Conservation (phyloP, 345 rosid genomes). For the Xanthoceras sorbifolium region DNA sequence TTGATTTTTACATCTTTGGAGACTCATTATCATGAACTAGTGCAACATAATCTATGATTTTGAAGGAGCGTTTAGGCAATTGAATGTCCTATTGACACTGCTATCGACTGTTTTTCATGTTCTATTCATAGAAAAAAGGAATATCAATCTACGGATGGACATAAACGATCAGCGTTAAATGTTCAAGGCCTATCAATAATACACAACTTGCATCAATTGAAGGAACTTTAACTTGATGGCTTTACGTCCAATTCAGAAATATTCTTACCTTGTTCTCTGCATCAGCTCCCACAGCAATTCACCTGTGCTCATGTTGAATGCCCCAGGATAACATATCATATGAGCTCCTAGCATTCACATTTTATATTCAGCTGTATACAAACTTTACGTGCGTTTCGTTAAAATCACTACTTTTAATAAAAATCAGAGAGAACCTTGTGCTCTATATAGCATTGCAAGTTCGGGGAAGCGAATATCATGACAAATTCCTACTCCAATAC, state of each 20-base stretch:
- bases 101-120: no score
- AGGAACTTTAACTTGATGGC: no score
- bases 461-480: constrained; percentile 37
- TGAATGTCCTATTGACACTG: no score
- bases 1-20: no score
- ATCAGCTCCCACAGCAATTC: constrained; percentile 36
- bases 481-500: constrained; percentile 31
- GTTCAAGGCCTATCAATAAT: not conserved
- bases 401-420: not conserved
- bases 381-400: not conserved
- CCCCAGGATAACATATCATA: constrained; percentile 35
- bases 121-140: no score
- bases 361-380: not conserved
- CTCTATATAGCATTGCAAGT: constrained; percentile 34
- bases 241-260: not conserved
- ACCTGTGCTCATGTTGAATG: constrained; percentile 39
- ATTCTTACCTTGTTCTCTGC: constrained; percentile 31
- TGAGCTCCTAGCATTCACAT: constrained; percentile 24
- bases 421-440: constrained; percentile 20
- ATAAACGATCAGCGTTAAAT: no score
- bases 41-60: no score
- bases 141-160: no score
- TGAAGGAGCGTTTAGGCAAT: no score
- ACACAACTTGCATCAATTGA: no score
- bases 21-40: no score